These are phyloP conservation scores for Plenodomus biglobosus DNA, from an alignment of 2,329 filamentous ascomycete genomes.

Conservation along the genomic window DNA sequence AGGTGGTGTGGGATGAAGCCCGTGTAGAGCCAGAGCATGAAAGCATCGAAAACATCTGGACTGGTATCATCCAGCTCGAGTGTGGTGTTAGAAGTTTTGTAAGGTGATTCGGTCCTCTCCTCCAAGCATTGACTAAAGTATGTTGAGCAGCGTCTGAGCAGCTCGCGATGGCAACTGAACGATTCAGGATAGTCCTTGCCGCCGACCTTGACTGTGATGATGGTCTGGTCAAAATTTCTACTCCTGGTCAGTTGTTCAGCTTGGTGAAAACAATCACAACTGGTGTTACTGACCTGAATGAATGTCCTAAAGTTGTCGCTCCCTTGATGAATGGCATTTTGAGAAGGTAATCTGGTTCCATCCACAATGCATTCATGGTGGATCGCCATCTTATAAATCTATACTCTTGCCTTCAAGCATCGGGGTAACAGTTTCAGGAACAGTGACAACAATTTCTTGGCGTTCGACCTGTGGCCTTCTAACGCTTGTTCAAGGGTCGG, in stretches of 20 bases:
- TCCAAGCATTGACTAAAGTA: conserved; percentile 38
- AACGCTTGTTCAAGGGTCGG: conserved; percentile 15
- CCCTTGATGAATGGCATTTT: conserved; percentile 44
- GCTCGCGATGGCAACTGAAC: conserved; percentile 40
- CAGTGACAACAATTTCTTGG: conserved; percentile 23
- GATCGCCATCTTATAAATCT: conserved; percentile 9
- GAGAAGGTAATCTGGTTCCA: conserved; percentile 39
- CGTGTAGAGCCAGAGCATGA: conserved; percentile 44
- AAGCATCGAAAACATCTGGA: conserved; percentile 43
- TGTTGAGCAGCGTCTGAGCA: conserved; percentile 37
- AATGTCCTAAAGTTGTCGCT: conserved; percentile 39
- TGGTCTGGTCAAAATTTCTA: conserved; percentile 43
- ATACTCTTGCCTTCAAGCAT: not conserved
- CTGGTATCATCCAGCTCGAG: conserved; percentile 38
- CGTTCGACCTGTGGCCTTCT: conserved; percentile 20
- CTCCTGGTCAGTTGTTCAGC: conserved; percentile 16
- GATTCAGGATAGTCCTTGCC: conserved; percentile 35
- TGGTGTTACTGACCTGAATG: conserved; percentile 30
- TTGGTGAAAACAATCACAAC: not conserved
- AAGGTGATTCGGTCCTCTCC: conserved; percentile 35
- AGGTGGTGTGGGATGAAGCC: conserved; percentile 42
- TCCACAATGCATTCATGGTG: conserved; percentile 19
- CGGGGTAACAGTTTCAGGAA: conserved; percentile 20
- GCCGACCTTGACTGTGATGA: conserved; percentile 40
- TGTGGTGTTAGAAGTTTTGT: conserved; percentile 29